Percentiles rank a stretch among this genome's conserved stretches.
Evolutionary conservation across 768 basidiomycete species (phyloP).

Genomic region (Podaxis carcinomalis): DNA sequence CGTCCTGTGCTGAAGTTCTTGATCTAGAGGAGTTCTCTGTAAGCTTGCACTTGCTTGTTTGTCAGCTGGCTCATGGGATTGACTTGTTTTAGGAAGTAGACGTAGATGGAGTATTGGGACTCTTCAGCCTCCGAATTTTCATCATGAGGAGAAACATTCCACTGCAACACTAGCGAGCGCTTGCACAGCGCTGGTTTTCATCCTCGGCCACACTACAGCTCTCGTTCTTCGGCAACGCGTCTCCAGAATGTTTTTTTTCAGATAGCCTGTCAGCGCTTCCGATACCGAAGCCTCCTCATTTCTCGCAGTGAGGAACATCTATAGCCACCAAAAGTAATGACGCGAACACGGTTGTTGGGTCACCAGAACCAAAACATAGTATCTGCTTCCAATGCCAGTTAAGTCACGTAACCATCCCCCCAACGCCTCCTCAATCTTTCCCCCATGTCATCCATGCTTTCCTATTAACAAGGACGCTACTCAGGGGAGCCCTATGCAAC

Average conservation of each 20-base stretch:
- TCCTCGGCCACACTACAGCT: background rate
- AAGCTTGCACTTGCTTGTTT: background rate
- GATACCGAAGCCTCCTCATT: background rate
- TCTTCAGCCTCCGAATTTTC: background rate
- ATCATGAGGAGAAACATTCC: background rate
- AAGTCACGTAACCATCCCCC: too few species aligned
- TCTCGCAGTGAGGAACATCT: background rate
- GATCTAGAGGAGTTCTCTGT: background rate
- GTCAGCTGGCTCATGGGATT: background rate
- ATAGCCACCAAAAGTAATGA: background rate
- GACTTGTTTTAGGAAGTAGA: background rate
- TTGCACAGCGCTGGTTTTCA: background rate
- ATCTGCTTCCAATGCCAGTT: too few species aligned
- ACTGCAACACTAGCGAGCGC: background rate
- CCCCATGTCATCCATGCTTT: background rate
- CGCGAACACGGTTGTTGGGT: background rate
- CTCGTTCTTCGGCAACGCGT: background rate
- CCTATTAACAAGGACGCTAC: background rate
- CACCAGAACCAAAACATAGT: too few species aligned
- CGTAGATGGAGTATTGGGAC: background rate
- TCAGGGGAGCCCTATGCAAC: background rate
- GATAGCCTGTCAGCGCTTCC: background rate
- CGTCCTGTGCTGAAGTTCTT: background rate
- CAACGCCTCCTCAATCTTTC: too few species aligned
- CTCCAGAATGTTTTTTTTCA: background rate